phyloP scores from a whole-genome alignment of 1,139 yeast genomes.

The Sugiyamaella pinicola region DNA sequence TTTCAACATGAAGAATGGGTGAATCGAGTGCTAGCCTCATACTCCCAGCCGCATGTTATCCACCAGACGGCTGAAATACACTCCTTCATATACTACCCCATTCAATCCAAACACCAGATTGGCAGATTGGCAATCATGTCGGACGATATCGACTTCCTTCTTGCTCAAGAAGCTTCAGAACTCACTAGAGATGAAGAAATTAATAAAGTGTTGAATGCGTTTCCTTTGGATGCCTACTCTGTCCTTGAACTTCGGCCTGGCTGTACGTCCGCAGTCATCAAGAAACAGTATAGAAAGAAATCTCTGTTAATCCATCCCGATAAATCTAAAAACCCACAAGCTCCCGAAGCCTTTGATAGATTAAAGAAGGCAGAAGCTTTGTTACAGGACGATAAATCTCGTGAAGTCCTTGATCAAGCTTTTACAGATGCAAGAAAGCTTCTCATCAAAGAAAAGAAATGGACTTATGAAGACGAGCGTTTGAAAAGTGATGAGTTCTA shows the following conservation, averaged over 20 bases:
- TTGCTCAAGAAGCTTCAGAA: constrained; percentile 40
- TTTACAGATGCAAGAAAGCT: constrained; percentile 49
- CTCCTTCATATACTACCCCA: too few species aligned
- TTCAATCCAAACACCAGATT: constrained; percentile 6
- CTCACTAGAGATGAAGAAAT: constrained; percentile 54
- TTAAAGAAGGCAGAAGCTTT: constrained; percentile 46
- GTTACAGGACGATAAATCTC: constrained; percentile 41
- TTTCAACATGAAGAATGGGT: too few species aligned
- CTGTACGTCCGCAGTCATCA: constrained; percentile 45
- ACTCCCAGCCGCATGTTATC: background rate
- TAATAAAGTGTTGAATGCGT: constrained; percentile 52
- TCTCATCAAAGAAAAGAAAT: constrained; percentile 49
- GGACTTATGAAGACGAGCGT: constrained; percentile 47
- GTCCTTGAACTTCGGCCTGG: constrained; percentile 59
- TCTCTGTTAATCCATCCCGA: constrained; percentile 72
- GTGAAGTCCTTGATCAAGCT: constrained; percentile 45
- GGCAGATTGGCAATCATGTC: constrained; percentile 4
- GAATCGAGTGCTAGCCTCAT: too few species aligned
- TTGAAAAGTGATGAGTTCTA: constrained; percentile 47
- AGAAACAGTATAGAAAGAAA: constrained; percentile 56
- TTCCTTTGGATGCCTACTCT: constrained; percentile 57
- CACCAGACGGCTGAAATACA: background rate
- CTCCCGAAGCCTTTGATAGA: constrained; percentile 64
- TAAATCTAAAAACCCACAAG: constrained; percentile 55
- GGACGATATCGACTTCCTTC: constrained; percentile 38